Evolutionary conservation across 73 alveolate genomes (phyloP).

Genomic region (Tetrahymena thermophila): DNA sequence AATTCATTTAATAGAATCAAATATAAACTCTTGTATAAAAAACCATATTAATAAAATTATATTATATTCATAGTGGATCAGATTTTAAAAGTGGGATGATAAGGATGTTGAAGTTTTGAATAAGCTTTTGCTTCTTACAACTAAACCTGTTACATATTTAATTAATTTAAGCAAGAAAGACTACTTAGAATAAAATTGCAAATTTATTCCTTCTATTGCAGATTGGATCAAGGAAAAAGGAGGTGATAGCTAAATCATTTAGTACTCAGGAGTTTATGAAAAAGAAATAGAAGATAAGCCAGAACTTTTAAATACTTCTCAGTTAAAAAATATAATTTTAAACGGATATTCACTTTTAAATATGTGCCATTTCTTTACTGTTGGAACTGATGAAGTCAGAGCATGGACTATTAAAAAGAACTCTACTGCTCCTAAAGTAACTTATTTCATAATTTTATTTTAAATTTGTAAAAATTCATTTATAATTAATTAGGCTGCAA

Average conservation of each 20-base stretch:
- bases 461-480: neutral
- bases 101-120: slow-evolving; percentile 87
- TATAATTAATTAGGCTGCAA: slow-evolving; percentile 31
- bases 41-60: neutral
- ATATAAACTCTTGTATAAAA: too few species aligned
- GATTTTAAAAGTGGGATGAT: slow-evolving; percentile 64
- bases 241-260: slow-evolving; percentile 9
- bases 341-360: slow-evolving; percentile 56
- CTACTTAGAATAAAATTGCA: slow-evolving; percentile 64
- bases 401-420: slow-evolving; percentile 63
- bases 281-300: slow-evolving; percentile 40
- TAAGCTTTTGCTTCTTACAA: slow-evolving; percentile 76
- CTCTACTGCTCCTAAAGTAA: slow-evolving; percentile 45
- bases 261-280: slow-evolving; percentile 32
- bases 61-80: neutral
- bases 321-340: neutral
- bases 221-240: slow-evolving; percentile 24
- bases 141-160: slow-evolving; percentile 93
- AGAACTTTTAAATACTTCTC: slow-evolving; percentile 19
- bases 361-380: slow-evolving; percentile 54
- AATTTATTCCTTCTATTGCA: neutral
- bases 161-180: slow-evolving; percentile 85
- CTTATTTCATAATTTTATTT: neutral
- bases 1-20: neutral
- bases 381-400: slow-evolving; percentile 68